Base-by-base conservation (phyloP, 257 asterid genomes). In the Euphrasia confusa region DNA sequence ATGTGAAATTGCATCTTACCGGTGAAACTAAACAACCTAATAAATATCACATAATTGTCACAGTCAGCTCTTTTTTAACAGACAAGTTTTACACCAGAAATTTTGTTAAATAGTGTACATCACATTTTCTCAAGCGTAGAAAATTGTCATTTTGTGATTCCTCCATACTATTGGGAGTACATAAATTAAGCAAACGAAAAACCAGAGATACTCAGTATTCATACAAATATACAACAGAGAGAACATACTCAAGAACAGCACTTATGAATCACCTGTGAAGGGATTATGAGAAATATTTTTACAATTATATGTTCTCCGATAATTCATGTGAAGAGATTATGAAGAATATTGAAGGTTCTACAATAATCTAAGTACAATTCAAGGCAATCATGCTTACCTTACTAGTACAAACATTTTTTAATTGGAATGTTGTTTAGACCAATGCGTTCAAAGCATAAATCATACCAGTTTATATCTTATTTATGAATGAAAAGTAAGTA, bases 1-100 rank as follows among this genome's bases (percentile, higher is more conserved):
- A 28, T 28, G 14, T 71, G 66, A 42, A 6, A 65, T 60, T 69
- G 67, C 56, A 71, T 39, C 58, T 74, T 9, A 47, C 1, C 1
- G 24, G 24, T 21, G 24, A 21, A 21, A 21, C 56, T 42, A 55
- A 50, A 64, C 21, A 44, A 54, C 58, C 37, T 63, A 68, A 54
- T 39, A 42, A 67, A 32, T 66, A 57, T 48, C 65, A 68, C 66
- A 60, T 45, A 65, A 64, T 58, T 26, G 0, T 10, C 55, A 70
- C 54, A 61, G 47, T 60, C 60, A 11, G 60, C 68, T 21, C 28
- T n/a, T 56, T 58, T 37, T 58, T 12, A 54, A 55, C 58, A 66
- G 15, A 54, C 24, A 21, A 14, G 56, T 32, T 58, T 47, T 52
- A 35, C 15, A 42, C 61, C 52, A 49, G 58, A 70, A 63, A 55